phyloP scores from a whole-genome alignment of 2,329 filamentous ascomycete genomes.

The Colletotrichum abscissum region DNA sequence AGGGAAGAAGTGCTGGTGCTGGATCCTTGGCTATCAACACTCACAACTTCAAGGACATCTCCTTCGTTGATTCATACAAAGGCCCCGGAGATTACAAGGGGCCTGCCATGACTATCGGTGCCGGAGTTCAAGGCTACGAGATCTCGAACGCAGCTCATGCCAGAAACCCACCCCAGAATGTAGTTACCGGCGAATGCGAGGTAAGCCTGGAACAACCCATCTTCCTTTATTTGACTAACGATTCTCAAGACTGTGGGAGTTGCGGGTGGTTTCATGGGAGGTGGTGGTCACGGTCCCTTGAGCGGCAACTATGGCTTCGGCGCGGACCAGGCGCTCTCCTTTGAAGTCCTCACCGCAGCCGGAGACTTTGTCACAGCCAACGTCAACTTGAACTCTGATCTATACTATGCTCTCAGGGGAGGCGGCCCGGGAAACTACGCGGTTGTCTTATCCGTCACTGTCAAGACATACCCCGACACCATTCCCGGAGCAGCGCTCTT shows the following conservation, averaged over 20 bases:
- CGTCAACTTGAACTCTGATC: conserved; percentile 56
- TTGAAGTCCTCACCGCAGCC: conserved; percentile 57
- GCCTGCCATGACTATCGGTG: conserved; percentile 62
- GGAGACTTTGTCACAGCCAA: conserved; percentile 59
- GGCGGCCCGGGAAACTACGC: conserved; percentile 65
- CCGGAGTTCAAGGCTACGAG: conserved; percentile 62
- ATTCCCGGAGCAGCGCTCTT: conserved; percentile 22
- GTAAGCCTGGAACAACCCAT: not conserved
- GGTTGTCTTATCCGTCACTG: conserved; percentile 62
- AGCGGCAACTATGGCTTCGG: conserved; percentile 54
- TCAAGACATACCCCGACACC: conserved; percentile 57
- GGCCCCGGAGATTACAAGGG: conserved; percentile 57
- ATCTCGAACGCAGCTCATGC: conserved; percentile 54
- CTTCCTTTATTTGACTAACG: not conserved
- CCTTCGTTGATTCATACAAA: conserved; percentile 51
- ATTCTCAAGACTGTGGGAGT: conserved; percentile 62
- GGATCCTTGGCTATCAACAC: conserved; percentile 69
- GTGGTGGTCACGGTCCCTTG: conserved; percentile 65
- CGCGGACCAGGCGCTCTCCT: conserved; percentile 61
- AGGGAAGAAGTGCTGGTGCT: conserved; percentile 71
- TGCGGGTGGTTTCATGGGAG: conserved; percentile 70
- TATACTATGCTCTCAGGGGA: conserved; percentile 68
- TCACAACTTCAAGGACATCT: conserved; percentile 61
- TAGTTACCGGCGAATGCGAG: conserved; percentile 66
- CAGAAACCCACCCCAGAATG: conserved; percentile 51